Conservation (phyloP, 108 stramenopile genomes). For the Mediolabrus comicus region DNA sequence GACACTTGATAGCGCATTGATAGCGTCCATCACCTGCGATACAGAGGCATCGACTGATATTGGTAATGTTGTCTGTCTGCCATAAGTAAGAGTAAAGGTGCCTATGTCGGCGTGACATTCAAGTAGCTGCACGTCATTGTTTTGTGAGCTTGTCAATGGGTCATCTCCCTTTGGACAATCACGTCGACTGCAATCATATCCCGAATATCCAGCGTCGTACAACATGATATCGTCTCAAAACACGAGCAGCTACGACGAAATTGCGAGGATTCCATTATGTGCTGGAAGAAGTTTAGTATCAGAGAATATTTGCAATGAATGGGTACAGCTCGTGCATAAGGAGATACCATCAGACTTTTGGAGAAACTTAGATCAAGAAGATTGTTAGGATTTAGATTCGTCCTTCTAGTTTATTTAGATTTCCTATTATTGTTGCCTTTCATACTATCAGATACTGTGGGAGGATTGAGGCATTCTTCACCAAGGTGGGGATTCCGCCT, state of each 20-base stretch:
- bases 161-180: slow-evolving; percentile 74
- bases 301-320: slow-evolving; percentile 48
- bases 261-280: slow-evolving; percentile 49
- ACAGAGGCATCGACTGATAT: slow-evolving; percentile 65
- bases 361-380: slow-evolving; percentile 39
- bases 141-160: slow-evolving; percentile 55
- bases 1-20: slow-evolving; percentile 56
- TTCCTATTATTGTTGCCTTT: no score
- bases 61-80: slow-evolving; percentile 48
- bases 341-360: slow-evolving; percentile 49
- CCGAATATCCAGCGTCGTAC: slow-evolving; percentile 67
- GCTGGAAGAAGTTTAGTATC: slow-evolving; percentile 43
- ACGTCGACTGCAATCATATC: slow-evolving; percentile 64
- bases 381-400: no score
- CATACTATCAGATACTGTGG: no score
- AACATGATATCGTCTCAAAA: slow-evolving; percentile 34
- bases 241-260: slow-evolving; percentile 24
- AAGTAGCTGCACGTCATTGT: slow-evolving; percentile 63
- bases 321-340: slow-evolving; percentile 44
- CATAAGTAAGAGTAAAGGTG: slow-evolving; percentile 67
- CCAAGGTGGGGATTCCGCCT: no score
- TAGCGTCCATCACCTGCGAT: slow-evolving; percentile 39
- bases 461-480: no score
- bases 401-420: no score
- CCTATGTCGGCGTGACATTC: slow-evolving; percentile 66